A percentile compares a stretch with the other conserved stretches of the same genome.
phyloP scores from a whole-genome alignment of 768 basidiomycete genomes.

The Lenzites betulinus region DNA sequence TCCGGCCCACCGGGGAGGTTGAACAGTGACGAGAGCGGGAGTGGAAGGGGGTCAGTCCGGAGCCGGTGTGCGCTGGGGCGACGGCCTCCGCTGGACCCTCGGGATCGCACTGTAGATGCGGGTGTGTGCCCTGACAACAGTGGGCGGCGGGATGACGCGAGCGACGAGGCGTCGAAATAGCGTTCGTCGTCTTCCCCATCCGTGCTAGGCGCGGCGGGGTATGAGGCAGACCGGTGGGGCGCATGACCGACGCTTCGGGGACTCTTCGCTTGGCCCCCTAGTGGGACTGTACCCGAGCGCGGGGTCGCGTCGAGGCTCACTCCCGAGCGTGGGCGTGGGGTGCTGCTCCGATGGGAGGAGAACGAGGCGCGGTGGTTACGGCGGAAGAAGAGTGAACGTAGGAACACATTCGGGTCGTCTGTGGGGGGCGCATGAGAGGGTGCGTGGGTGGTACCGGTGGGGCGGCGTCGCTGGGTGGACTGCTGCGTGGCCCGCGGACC shows the following conservation, averaged over 20 bases:
- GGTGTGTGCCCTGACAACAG: slow-evolving; percentile 17
- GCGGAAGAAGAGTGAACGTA: slow-evolving; percentile 30
- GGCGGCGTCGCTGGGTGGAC: slow-evolving; percentile 25
- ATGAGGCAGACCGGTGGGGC: slow-evolving; percentile 22
- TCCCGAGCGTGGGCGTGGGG: slow-evolving; percentile 17
- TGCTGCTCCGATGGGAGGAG: slow-evolving; percentile 14
- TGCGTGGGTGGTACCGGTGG: slow-evolving; percentile 18
- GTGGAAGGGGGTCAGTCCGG: slow-evolving; percentile 23
- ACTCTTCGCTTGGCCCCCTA: slow-evolving; percentile 4
- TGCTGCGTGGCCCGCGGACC: slow-evolving; percentile 29
- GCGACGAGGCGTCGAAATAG: slow-evolving; percentile 25
- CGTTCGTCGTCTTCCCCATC: slow-evolving; percentile 25
- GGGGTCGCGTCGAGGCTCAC: slow-evolving; percentile 20
- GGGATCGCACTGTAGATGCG: slow-evolving; percentile 26
- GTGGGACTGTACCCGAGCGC: slow-evolving; percentile 15
- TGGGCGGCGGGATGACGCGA: slow-evolving; percentile 29
- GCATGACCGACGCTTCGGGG: slow-evolving; percentile 2
- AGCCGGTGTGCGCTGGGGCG: slow-evolving; percentile 11
- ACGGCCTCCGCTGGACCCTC: slow-evolving; percentile 15
- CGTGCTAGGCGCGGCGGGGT: slow-evolving; percentile 10
- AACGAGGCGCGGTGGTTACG: slow-evolving; percentile 14
- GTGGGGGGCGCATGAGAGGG: slow-evolving; percentile 23
- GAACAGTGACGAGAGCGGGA: slow-evolving; percentile 16
- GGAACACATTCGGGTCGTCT: slow-evolving; percentile 23
- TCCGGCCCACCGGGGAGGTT: not conserved